A percentile compares a stretch with the other conserved stretches of the same genome.
phyloP scores from a whole-genome alignment of 129 eudicot species.

The Helianthus tuberosus region DNA sequence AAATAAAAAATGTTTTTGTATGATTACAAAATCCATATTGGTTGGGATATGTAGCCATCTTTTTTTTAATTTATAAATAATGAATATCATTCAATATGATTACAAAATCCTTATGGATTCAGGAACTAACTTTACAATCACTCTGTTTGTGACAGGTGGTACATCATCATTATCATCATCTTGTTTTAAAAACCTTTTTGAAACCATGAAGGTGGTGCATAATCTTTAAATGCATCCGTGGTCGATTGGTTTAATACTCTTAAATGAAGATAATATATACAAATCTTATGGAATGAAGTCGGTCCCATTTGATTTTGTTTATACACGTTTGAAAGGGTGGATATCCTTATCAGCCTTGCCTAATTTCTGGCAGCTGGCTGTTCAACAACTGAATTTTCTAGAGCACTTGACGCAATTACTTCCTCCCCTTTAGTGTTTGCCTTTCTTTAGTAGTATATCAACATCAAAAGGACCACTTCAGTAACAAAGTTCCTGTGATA shows the following conservation, averaged over 20 bases:
- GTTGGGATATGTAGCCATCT: not conserved
- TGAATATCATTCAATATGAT: not conserved
- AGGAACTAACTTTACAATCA: conserved; percentile 9
- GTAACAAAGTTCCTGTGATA: conserved; percentile 14
- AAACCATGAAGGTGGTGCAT: conserved; percentile 1
- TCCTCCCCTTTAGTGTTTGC: not conserved
- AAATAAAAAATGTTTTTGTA: not conserved
- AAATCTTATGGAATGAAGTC: not conserved
- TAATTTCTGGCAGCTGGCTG: conserved; percentile 32
- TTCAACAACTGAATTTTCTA: conserved; percentile 20
- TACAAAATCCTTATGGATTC: not conserved
- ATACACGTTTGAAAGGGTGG: conserved; percentile 1
- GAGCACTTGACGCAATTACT: conserved; percentile 18
- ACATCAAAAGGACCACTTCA: conserved; percentile 1
- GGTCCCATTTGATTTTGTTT: not conserved
- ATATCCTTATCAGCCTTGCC: conserved; percentile 10
- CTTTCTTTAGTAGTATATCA: not conserved
- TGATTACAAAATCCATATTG: not conserved
- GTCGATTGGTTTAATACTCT: not conserved
- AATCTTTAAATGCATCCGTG: not conserved
- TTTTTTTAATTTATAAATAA: not conserved
- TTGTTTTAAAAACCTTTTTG: conserved; percentile 1
- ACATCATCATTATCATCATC: not conserved
- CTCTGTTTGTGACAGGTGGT: conserved; percentile 7
- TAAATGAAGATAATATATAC: not conserved